Conservation (phyloP, 169 alveolate genomes). For the Pseudocohnilembus persalinus region DNA sequence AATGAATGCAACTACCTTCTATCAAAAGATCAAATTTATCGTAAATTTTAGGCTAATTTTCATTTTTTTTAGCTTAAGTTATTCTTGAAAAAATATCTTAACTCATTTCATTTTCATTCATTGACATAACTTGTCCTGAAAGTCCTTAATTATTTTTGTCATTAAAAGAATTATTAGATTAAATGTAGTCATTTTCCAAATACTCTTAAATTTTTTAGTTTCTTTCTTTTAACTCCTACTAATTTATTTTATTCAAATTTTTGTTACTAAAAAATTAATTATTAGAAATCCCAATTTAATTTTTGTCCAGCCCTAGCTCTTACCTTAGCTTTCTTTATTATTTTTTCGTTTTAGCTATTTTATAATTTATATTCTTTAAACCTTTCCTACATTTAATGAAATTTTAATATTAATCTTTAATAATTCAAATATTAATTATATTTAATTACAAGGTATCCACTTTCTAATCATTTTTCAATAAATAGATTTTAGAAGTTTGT, state of each 20-base stretch:
- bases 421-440: background rate
- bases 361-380: background rate
- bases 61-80: background rate
- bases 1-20: slow-evolving; percentile 53
- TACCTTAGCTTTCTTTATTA: background rate
- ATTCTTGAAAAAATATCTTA: slow-evolving; percentile 22
- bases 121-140: slow-evolving; percentile 6
- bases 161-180: too few relatives aligned
- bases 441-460: slow-evolving; percentile 10
- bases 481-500: slow-evolving; percentile 13
- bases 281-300: background rate
- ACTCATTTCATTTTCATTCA: slow-evolving; percentile 16
- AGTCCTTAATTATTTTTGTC: slow-evolving; percentile 2
- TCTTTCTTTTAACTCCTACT: slow-evolving; percentile 2
- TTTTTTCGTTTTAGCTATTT: background rate
- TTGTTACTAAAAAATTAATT: too few relatives aligned
- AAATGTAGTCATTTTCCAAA: too few relatives aligned
- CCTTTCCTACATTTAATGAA: background rate
- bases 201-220: too few relatives aligned
- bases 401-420: too few relatives aligned
- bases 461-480: slow-evolving; percentile 21
- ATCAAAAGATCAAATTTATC: slow-evolving; percentile 47
- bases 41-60: slow-evolving; percentile 19
- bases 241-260: background rate
- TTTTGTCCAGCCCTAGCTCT: background rate